A percentile compares a stretch with the other conserved stretches of the same genome.
phyloP scores from a whole-genome alignment of 2,329 filamentous ascomycete species.

The Penicillium frequentans region DNA sequence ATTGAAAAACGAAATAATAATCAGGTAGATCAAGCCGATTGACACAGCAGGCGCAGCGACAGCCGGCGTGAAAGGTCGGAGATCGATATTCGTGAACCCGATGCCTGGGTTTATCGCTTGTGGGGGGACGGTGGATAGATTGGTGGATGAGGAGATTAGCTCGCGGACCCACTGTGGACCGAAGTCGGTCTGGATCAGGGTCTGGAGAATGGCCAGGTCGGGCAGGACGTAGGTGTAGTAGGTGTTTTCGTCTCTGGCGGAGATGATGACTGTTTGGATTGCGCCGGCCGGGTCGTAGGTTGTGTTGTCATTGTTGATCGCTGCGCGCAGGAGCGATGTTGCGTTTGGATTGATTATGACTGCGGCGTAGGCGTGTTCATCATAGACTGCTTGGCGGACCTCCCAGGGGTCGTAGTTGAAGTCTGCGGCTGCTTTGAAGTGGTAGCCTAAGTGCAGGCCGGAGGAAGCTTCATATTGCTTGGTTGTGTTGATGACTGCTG shows the following conservation, averaged over 20 bases:
- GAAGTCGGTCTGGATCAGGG: conserved; percentile 49
- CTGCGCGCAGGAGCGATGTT: conserved; percentile 56
- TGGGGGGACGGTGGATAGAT: conserved; percentile 47
- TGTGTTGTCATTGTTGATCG: conserved; percentile 55
- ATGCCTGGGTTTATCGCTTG: conserved; percentile 59
- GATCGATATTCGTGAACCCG: conserved; percentile 56
- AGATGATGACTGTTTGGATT: conserved; percentile 57
- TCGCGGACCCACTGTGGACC: conserved; percentile 43
- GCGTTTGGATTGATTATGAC: conserved; percentile 65
- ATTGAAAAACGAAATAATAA: conserved; percentile 67
- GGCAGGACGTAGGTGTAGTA: conserved; percentile 56
- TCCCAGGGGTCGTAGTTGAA: conserved; percentile 58
- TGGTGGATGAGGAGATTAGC: conserved; percentile 36
- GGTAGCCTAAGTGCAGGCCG: conserved; percentile 51
- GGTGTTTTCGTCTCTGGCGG: conserved; percentile 58
- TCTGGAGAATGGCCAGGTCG: conserved; percentile 50
- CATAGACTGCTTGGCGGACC: conserved; percentile 60
- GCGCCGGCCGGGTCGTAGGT: conserved; percentile 62
- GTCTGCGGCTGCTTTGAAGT: conserved; percentile 47
- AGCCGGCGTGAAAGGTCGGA: conserved; percentile 60
- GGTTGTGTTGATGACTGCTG: conserved; percentile 50
- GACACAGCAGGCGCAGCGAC: conserved; percentile 58
- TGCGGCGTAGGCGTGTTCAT: conserved; percentile 61
- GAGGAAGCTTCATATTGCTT: conserved; percentile 44
- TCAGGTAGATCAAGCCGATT: conserved; percentile 66